A percentile compares a stretch with the other conserved stretches of the same genome.
Conservation (phyloP, 1,284 basidiomycete genomes). For the Irpex sp. region DNA sequence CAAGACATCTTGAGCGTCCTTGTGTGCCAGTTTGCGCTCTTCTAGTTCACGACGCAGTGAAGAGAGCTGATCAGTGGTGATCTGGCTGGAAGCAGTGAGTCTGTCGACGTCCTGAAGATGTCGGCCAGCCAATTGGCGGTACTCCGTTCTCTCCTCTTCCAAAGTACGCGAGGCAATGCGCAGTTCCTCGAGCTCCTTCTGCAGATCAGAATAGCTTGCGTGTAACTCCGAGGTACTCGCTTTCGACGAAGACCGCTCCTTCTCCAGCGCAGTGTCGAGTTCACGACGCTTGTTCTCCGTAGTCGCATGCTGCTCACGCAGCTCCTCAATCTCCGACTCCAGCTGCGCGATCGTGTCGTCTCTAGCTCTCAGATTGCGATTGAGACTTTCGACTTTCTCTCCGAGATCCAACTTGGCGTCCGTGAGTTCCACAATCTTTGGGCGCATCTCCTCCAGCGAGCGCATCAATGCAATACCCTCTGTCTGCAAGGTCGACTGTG, state of each 20-base stretch:
- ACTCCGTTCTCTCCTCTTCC: conserved; percentile 54
- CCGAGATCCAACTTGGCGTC: conserved; percentile 62
- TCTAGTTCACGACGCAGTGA: conserved; percentile 46
- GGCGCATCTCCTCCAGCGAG: conserved; percentile 80
- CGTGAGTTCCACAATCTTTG: conserved; percentile 77
- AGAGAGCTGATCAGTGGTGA: conserved; percentile 48
- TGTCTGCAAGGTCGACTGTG: conserved; percentile 63
- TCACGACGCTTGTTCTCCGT: conserved; percentile 41
- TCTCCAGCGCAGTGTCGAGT: conserved; percentile 40
- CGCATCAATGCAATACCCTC: conserved; percentile 72
- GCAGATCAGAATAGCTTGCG: conserved; percentile 56
- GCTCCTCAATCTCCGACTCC: conserved; percentile 53
- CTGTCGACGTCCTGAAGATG: conserved; percentile 51
- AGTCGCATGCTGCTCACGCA: conserved; percentile 45
- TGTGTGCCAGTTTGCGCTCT: conserved; percentile 43
- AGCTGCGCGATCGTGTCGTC: conserved; percentile 59
- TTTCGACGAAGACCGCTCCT: conserved; percentile 44
- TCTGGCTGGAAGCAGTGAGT: conserved; percentile 38
- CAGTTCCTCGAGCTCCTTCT: conserved; percentile 54
- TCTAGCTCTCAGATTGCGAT: conserved; percentile 48
- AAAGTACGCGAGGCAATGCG: conserved; percentile 47
- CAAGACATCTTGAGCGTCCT: conserved; percentile 61
- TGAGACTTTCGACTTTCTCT: conserved; percentile 56
- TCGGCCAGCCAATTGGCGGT: conserved; percentile 49
- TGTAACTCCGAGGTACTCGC: conserved; percentile 56